A percentile compares a stretch with the other conserved stretches of the same genome.
Conservation (phyloP, 176 grass and related monocot species). For the Lolium multiflorum region DNA sequence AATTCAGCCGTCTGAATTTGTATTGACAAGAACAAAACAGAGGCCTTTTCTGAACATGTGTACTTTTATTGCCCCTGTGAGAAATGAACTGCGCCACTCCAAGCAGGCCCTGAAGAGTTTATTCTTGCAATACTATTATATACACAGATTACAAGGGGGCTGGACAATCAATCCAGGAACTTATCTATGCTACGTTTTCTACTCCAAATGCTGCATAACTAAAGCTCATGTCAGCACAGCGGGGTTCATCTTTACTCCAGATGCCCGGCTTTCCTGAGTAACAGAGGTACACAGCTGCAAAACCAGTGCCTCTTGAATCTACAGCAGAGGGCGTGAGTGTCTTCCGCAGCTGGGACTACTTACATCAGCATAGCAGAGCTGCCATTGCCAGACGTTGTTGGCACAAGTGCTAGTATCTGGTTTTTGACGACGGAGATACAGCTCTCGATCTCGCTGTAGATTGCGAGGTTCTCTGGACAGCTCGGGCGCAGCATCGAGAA, state of each 20-base stretch:
- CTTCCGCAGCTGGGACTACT: conserved; percentile 10
- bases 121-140: conserved; percentile 19
- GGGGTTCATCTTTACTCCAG: neutral
- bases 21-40: conserved; percentile 6
- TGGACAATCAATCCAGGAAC: conserved; percentile 11
- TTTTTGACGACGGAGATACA: conserved; percentile 55
- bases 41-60: neutral
- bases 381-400: conserved; percentile 46
- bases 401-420: conserved; percentile 82
- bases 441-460: conserved; percentile 66
- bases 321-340: neutral
- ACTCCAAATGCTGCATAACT: conserved; percentile 15
- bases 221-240: conserved; percentile 18
- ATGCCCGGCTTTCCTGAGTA: neutral
- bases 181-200: conserved; percentile 22
- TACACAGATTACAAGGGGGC: conserved; percentile 43
- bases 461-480: conserved; percentile 47
- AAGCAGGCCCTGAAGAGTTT: conserved; percentile 9
- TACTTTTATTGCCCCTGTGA: conserved; percentile 17
- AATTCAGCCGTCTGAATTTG: conserved; percentile 16
- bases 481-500: conserved; percentile 53
- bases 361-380: conserved; percentile 34
- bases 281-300: neutral
- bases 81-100: neutral
- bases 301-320: neutral